Percentiles rank a stretch among this genome's conserved stretches.
These are phyloP conservation scores for Magnusiomyces tetraspermus DNA, from an alignment of 1,139 yeast genomes.

Conservation along the genomic window DNA sequence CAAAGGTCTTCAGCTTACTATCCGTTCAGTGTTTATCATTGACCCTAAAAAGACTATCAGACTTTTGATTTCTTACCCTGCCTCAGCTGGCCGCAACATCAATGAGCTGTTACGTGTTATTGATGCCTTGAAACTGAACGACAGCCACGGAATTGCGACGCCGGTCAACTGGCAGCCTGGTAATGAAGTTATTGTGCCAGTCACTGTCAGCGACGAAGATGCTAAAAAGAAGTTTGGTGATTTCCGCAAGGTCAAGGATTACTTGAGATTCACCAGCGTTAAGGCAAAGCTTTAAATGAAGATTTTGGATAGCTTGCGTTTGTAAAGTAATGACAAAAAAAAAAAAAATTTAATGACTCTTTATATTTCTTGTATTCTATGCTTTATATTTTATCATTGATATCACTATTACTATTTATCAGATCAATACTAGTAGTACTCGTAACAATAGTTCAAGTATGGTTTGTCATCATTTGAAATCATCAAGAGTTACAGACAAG, in stretches of 20 bases:
- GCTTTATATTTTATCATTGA: too few relatives aligned
- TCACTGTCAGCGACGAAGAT: conserved; percentile 58
- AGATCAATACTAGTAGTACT: too few relatives aligned
- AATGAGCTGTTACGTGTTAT: conserved; percentile 77
- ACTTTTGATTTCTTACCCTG: conserved; percentile 68
- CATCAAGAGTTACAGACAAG: too few relatives aligned
- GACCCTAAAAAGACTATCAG: conserved; percentile 72
- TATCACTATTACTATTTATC: too few relatives aligned
- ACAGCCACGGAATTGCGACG: conserved; percentile 61
- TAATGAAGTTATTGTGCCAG: conserved; percentile 77
- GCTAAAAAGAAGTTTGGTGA: conserved; percentile 67
- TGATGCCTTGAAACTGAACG: conserved; percentile 72
- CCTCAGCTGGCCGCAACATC: conserved; percentile 80
- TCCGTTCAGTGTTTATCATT: conserved; percentile 73
- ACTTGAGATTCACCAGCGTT: conserved; percentile 47
- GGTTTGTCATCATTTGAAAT: not conserved
- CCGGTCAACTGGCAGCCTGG: conserved; percentile 87
- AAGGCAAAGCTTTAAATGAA: not conserved
- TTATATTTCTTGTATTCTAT: too few relatives aligned
- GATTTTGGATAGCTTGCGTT: not conserved
- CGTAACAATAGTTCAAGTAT: too few relatives aligned
- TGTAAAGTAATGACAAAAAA: not conserved
- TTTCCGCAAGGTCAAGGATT: conserved; percentile 69
- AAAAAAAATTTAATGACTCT: too few relatives aligned
- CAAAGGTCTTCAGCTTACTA: conserved; percentile 56